phyloP scores from a whole-genome alignment of 768 basidiomycete species.

The Mycena albidolilacea region DNA sequence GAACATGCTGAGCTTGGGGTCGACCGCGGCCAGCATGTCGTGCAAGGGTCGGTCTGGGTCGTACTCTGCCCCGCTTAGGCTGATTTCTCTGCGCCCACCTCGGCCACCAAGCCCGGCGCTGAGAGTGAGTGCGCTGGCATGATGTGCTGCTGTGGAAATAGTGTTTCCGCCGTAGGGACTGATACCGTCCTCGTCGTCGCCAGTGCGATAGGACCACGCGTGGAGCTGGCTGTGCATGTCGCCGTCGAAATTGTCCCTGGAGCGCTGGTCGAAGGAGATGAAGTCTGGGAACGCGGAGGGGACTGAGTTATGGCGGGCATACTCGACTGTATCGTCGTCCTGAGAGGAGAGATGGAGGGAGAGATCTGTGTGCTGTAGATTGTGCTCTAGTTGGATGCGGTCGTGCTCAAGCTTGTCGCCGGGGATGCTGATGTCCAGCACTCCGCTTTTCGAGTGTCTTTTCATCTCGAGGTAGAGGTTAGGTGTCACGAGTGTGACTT shows the following conservation, averaged over 20 bases:
- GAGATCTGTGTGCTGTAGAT: slow-evolving; percentile 80
- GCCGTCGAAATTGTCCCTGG: slow-evolving; percentile 69
- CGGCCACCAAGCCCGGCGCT: slow-evolving; percentile 83
- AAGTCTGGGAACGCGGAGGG: slow-evolving; percentile 71
- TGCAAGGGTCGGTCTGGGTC: slow-evolving; percentile 87
- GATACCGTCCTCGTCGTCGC: slow-evolving; percentile 76
- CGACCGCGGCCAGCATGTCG: slow-evolving; percentile 77
- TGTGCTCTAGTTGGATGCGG: slow-evolving; percentile 85
- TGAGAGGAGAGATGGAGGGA: slow-evolving; percentile 78
- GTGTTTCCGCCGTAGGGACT: slow-evolving; percentile 79
- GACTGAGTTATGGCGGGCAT: slow-evolving; percentile 78
- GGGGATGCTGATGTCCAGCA: slow-evolving; percentile 66
- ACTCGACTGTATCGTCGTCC: slow-evolving; percentile 72
- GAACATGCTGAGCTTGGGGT: slow-evolving; percentile 70
- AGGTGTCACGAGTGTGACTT: not conserved
- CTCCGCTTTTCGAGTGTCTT: slow-evolving; percentile 52
- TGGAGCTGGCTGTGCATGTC: slow-evolving; percentile 65
- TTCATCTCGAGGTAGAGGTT: slow-evolving; percentile 47
- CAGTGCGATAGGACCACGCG: slow-evolving; percentile 70
- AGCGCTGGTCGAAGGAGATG: slow-evolving; percentile 72
- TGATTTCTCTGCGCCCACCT: slow-evolving; percentile 63
- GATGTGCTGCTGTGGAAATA: slow-evolving; percentile 89
- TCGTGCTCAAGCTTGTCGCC: slow-evolving; percentile 84
- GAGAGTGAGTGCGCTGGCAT: slow-evolving; percentile 90
- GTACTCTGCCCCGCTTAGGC: slow-evolving; percentile 85